Evolutionary conservation across 441 rosid genomes (phyloP), one percentile per base, ranked within the genome.

Genomic region (Sinapis alba): DNA sequence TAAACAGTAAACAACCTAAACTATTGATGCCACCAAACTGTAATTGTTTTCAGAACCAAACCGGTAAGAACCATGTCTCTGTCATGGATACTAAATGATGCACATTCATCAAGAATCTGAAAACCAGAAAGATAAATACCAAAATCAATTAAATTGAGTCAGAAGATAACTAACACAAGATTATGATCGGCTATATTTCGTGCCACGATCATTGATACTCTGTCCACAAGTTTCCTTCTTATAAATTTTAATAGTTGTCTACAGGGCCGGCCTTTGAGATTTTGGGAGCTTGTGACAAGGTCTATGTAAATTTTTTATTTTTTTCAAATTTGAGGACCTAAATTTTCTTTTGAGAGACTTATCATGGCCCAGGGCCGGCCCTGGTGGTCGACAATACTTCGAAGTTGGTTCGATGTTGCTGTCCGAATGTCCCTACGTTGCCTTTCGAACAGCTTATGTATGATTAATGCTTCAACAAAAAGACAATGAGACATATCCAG

Each of bases 371-470:
- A n/a, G n/a, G n/a, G n/a, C n/a, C n/a, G n/a, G n/a, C n/a, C n/a
- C n/a, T n/a, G n/a, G n/a, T n/a, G n/a, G n/a, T 60, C 72, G 80
- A 72, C 80, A 78, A 72, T 62, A 15, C 67, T 68, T 73, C 56
- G 47, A 69, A 73, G 78, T 73, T 68, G 81, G 81, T 73, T 78
- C 57, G 62, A 62, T 63, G 78, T 78, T 68, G 75, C 81, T 73
- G 78, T 78, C 81, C 50, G 45, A 72, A 73, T 63, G 78, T 73
- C 78, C 78, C 81, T 78, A 78, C 78, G 56, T 78, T 78, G 78
- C 50, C 68, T 68, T 62, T 62, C 15, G 34, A 68, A 62, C 78
- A 68, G 74, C 73, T 45, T 73, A 56, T 73, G 78, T 56, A 78
- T 73, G 65, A 68, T 73, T 73, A 63, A 68, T 72, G 71, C 73